Percentiles rank a stretch among this genome's conserved stretches.
These are phyloP conservation scores for Exophiala sp. DNA, from an alignment of 2,329 filamentous ascomycete species.

Conservation along the genomic window DNA sequence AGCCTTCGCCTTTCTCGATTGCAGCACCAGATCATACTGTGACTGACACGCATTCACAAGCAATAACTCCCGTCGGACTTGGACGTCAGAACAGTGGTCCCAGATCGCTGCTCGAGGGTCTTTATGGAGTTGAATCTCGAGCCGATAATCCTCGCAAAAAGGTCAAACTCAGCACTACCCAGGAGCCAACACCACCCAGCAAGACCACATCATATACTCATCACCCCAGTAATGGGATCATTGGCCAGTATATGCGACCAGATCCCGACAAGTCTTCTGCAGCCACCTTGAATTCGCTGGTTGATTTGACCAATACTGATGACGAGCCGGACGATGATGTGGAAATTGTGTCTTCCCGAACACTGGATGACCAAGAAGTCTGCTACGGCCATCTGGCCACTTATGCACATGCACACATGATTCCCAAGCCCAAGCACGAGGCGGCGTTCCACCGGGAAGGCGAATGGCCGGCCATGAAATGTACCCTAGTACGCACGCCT, in stretches of 20 bases:
- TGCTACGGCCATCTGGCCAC: slow-evolving; percentile 27
- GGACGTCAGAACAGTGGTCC: slow-evolving; percentile 7
- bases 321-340: slow-evolving; percentile 51
- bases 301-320: slow-evolving; percentile 25
- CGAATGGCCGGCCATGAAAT: slow-evolving; percentile 28
- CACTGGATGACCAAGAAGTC: slow-evolving; percentile 26
- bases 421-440: slow-evolving; percentile 25
- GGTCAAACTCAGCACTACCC: slow-evolving; percentile 47
- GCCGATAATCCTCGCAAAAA: slow-evolving; percentile 61
- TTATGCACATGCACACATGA: slow-evolving; percentile 20
- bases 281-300: slow-evolving; percentile 50
- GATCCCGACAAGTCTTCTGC: slow-evolving; percentile 49
- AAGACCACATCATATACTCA: slow-evolving; percentile 29
- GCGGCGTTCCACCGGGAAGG: slow-evolving; percentile 14
- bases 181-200: slow-evolving; percentile 27
- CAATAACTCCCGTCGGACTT: background rate
- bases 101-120: slow-evolving; percentile 63
- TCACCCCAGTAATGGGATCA: slow-evolving; percentile 51
- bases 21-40: no score
- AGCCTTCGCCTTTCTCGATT: no score
- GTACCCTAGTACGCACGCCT: slow-evolving; percentile 18
- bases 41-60: background rate
- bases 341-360: slow-evolving; percentile 29
- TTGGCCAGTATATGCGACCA: slow-evolving; percentile 66
- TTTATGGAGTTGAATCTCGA: slow-evolving; percentile 72